Percentiles rank a stretch among this genome's conserved stretches.
Evolutionary conservation across 306 rosid genomes (phyloP).

Genomic region (Psophocarpus tetragonolobus): DNA sequence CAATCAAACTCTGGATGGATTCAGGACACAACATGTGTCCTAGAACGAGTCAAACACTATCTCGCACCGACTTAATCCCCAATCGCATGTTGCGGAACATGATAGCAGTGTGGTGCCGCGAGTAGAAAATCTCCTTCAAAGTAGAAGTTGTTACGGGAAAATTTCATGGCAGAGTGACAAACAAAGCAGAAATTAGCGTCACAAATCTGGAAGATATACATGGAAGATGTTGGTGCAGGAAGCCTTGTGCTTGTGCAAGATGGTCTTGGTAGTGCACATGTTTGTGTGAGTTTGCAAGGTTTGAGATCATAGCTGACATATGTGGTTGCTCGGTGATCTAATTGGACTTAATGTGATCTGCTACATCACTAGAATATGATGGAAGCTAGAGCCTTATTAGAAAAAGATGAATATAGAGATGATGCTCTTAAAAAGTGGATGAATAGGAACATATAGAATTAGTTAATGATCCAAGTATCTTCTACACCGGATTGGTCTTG

Average conservation of each 20-base stretch:
- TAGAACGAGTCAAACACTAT: constrained; percentile 75
- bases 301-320: constrained; percentile 24
- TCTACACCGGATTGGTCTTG: no score
- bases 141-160: constrained; percentile 32
- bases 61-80: constrained; percentile 67
- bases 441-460: no score
- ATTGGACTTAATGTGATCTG: constrained; percentile 18
- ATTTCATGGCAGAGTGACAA: constrained; percentile 41
- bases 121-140: constrained; percentile 63
- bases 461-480: no score
- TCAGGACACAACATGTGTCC: constrained; percentile 96
- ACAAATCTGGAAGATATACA: no score
- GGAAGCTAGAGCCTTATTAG: constrained; percentile 98
- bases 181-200: constrained; percentile 80
- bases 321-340: constrained; percentile 14
- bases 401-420: constrained; percentile 86
- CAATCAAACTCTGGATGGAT: constrained; percentile 77
- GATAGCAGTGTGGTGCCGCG: constrained; percentile 84
- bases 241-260: no score
- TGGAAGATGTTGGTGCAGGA: no score
- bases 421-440: no score
- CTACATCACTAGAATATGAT: constrained; percentile 40
- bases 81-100: constrained; percentile 70
- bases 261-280: no score
- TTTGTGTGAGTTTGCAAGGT: constrained; percentile 6